Conservation (phyloP, 2,329 filamentous ascomycete species). For the Xylariaceae sp. region DNA sequence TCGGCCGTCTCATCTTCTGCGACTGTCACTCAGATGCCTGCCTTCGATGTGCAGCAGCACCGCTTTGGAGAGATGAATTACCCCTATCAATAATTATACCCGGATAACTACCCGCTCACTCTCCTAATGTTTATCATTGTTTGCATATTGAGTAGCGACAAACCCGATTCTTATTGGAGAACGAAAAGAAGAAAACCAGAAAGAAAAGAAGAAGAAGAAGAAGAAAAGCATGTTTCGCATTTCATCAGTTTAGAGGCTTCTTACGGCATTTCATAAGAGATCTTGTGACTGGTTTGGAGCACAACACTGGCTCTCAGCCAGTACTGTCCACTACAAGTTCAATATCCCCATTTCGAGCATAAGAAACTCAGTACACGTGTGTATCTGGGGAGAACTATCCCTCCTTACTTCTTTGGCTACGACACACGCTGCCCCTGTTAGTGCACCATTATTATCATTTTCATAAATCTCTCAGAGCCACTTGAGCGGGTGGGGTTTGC, state of each 20-base stretch:
- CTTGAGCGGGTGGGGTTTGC: slow-evolving; percentile 5
- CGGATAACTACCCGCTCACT: neutral
- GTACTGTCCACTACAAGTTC: too few relatives aligned
- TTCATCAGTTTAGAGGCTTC: too few relatives aligned
- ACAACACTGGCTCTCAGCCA: too few relatives aligned
- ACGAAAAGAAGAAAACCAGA: slow-evolving; percentile 8
- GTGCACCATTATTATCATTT: slow-evolving; percentile 1
- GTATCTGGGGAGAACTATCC: too few relatives aligned
- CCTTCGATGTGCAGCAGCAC: slow-evolving; percentile 24
- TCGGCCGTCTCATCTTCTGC: slow-evolving; percentile 29
- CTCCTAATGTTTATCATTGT: slow-evolving; percentile 1
- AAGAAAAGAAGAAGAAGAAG: slow-evolving; percentile 8
- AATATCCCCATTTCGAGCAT: too few relatives aligned
- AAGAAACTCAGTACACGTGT: too few relatives aligned
- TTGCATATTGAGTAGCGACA: neutral
- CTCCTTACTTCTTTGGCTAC: too few relatives aligned
- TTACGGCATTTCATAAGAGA: too few relatives aligned
- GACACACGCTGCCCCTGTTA: neutral
- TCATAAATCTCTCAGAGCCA: too few relatives aligned
- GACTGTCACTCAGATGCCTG: slow-evolving; percentile 27
- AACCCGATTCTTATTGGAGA: neutral
- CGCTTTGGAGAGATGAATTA: slow-evolving; percentile 27
- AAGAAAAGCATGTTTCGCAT: neutral
- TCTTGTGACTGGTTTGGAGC: too few relatives aligned
- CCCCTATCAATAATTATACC: slow-evolving; percentile 24